Percentiles rank a stretch among this genome's conserved stretches.
phyloP scores from a whole-genome alignment of 208 protist genomes.

The Novymonas esmeraldas region DNA sequence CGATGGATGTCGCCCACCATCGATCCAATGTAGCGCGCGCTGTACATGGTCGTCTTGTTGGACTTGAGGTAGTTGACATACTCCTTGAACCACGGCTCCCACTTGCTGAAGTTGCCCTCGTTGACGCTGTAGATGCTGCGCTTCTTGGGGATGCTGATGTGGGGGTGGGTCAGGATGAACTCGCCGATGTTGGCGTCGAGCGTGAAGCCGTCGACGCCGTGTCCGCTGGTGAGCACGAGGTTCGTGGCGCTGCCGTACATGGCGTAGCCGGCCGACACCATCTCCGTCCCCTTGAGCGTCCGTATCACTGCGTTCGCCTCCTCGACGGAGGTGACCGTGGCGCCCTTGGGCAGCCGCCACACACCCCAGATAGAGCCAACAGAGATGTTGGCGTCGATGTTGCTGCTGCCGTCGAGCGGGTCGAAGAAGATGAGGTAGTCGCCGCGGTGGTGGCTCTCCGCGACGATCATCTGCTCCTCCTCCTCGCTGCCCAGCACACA shows the following conservation, averaged over 20 bases:
- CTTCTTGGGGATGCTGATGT: constrained; percentile 90
- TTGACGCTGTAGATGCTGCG: constrained; percentile 98
- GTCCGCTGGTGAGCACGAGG: constrained; percentile 92
- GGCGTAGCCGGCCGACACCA: constrained; percentile 93
- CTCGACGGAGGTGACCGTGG: constrained; percentile 79
- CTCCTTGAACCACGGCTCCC: constrained; percentile 78
- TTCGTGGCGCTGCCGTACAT: constrained; percentile 96
- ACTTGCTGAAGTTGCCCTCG: constrained; percentile 91
- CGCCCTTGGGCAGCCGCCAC: constrained; percentile 76
- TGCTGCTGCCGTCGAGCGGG: constrained; percentile 96
- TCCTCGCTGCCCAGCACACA: constrained; percentile 83
- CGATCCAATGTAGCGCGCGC: constrained; percentile 90
- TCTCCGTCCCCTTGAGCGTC: constrained; percentile 61
- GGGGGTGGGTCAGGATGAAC: constrained; percentile 96
- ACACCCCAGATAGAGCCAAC: constrained; percentile 95
- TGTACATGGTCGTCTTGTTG: constrained; percentile 68
- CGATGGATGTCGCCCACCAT: constrained; percentile 99
- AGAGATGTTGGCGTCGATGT: constrained; percentile 97
- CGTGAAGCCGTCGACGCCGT: constrained; percentile 95
- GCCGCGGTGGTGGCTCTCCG: constrained; percentile 64
- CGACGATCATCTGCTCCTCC: constrained; percentile 78
- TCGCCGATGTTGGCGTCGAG: constrained; percentile 96
- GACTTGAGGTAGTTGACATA: constrained; percentile 77
- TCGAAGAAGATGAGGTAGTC: constrained; percentile 95
- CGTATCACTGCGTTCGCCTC: constrained; percentile 77